Base-by-base conservation (phyloP, 345 rosid genomes). In the Moricandia arvensis region DNA sequence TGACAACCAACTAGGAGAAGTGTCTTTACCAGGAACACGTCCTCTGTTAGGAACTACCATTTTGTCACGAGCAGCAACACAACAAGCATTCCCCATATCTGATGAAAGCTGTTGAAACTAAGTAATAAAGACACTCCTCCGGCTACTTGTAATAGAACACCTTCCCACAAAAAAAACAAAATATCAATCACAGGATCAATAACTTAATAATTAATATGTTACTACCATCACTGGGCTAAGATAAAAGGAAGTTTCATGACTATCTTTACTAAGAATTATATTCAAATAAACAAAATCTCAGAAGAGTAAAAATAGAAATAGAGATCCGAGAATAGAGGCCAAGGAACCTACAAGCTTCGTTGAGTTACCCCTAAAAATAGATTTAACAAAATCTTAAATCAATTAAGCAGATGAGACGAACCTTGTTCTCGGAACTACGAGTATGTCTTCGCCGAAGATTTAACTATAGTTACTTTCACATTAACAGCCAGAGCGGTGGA, bases 31-130 rank as follows among this genome's bases (percentile, higher is more conserved):
- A 0, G 97, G 94, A 59, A 95, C 98, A 33, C 96, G 92, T 64
- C 97, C 91, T 75, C 97, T 78, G 62, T 85, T 80, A 30, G 84
- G 80, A 51, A 60, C 10, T 15, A 95, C 93, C 72, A 80, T 86
- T 81, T 87, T 92, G 68, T 95, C 99, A 75, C 90, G 85, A 81
- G 90, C 87, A 86, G 99, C 89, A 68, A 95, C 90, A 83, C 97
- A 95, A 67, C 98, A 95, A 79, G 91, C 93, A 77, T 91, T 85
- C 61, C 99, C 99, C 99, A 95, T 95, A 66, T 54, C 83, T 74
- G 21, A 70, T 21, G 24, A 75, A 63, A 0, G 55, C 4, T 34
- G 4, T 27, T 26, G 9, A 68, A 37, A 68, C 57, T 62, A 63
- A 47, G 3, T 49, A 35, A 61, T 68, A 59, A 60, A 68, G 55